Evolutionary conservation across 352 stramenopile species (phyloP).

Genomic region (Plasmopara muralis): DNA sequence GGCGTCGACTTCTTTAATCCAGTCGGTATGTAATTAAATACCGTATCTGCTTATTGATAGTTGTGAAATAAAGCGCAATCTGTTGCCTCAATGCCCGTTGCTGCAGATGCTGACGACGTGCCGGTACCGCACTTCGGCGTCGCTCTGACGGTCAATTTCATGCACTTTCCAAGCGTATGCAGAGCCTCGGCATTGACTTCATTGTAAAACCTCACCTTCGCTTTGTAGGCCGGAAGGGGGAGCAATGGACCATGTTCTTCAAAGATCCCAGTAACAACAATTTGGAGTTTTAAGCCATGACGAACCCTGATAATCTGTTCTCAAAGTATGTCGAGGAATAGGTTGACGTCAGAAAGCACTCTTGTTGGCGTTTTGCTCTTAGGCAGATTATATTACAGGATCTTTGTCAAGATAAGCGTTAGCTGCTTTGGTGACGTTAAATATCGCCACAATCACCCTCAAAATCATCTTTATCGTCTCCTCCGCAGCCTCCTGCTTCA

Average conservation of each 20-base stretch:
- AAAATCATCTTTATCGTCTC: neutral
- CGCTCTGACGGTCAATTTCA: slow-evolving; percentile 92
- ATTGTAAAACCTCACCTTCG: slow-evolving; percentile 94
- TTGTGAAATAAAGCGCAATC: too few relatives aligned
- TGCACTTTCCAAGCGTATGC: slow-evolving; percentile 76
- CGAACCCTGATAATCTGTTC: slow-evolving; percentile 94
- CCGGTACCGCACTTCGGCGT: slow-evolving; percentile 95
- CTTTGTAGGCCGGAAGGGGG: slow-evolving; percentile 91
- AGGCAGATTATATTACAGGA: too few relatives aligned
- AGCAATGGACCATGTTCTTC: slow-evolving; percentile 99
- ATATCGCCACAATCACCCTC: too few relatives aligned
- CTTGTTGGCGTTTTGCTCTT: too few relatives aligned
- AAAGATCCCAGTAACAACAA: slow-evolving; percentile 97
- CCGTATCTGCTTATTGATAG: neutral
- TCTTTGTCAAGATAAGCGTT: too few relatives aligned
- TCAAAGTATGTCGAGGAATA: slow-evolving; percentile 93
- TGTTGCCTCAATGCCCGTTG: too few relatives aligned
- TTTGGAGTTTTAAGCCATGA: slow-evolving; percentile 99
- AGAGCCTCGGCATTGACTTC: slow-evolving; percentile 81
- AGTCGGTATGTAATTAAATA: slow-evolving; percentile 51
- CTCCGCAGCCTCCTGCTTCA: slow-evolving; percentile 18
- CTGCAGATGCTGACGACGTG: slow-evolving; percentile 92
- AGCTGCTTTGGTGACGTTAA: too few relatives aligned
- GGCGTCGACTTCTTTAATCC: slow-evolving; percentile 94
- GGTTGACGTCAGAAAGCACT: neutral